Percentiles rank a stretch among this genome's conserved stretches.
These are phyloP conservation scores for Tremella fuciformis DNA, from an alignment of 768 basidiomycete genomes.

Conservation along the genomic window DNA sequence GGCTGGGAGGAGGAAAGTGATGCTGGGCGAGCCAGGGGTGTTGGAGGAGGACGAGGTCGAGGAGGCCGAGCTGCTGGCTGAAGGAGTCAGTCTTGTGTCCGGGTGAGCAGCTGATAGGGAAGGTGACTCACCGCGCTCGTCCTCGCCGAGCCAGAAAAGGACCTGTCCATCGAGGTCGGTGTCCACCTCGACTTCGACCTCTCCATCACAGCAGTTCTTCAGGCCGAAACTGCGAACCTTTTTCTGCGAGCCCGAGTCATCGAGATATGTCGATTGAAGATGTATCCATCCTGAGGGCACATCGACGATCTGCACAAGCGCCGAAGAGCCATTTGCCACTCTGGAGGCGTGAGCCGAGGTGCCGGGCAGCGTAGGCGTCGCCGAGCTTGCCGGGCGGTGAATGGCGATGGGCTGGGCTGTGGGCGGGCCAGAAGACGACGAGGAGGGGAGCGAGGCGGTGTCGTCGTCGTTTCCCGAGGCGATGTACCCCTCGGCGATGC, in stretches of 20 bases:
- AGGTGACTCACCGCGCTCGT: conserved; percentile 35
- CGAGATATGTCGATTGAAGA: conserved; percentile 41
- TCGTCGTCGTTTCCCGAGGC: neutral
- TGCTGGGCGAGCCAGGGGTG: conserved; percentile 16
- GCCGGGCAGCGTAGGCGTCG: conserved; percentile 8
- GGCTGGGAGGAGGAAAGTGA: conserved; percentile 23
- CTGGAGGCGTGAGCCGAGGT: conserved; percentile 4
- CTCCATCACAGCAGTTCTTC: conserved; percentile 22
- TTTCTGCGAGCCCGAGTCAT: conserved; percentile 22
- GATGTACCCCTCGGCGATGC: conserved; percentile 33
- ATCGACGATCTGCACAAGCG: conserved; percentile 28
- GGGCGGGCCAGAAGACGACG: neutral
- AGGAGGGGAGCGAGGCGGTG: conserved; percentile 3
- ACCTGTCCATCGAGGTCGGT: conserved; percentile 36
- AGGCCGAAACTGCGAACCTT: conserved; percentile 34
- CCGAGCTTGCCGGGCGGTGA: conserved; percentile 1
- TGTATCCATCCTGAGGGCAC: conserved; percentile 48
- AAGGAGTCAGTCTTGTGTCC: neutral
- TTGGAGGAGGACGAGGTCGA: conserved; percentile 28
- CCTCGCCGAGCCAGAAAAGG: conserved; percentile 38
- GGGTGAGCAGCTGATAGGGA: neutral
- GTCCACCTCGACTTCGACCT: conserved; percentile 28
- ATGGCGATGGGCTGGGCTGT: conserved; percentile 1
- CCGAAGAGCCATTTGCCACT: conserved; percentile 7
- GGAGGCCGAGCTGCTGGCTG: conserved; percentile 27